Evolutionary conservation across 257 asterid species (phyloP), one percentile per base, ranked within the genome.

Genomic region (Nicotiana noctiflora): DNA sequence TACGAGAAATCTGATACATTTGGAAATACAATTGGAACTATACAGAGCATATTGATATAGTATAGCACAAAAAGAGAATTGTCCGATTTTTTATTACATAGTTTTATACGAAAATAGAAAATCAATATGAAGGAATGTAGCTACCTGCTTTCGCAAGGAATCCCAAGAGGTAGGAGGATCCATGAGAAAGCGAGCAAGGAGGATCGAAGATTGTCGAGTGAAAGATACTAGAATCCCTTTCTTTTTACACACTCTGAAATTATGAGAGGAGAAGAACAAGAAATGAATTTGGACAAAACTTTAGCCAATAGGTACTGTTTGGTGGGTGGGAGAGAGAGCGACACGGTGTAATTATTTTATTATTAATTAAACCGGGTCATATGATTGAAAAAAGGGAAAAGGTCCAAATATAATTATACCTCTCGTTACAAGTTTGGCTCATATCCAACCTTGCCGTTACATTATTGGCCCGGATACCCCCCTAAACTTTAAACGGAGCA

Each of bases 151-250:
- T 34, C 98, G 96, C 90, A 94, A 87, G 82, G 98, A 90, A 84
- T 94, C 98, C 98, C 98, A 94, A 34, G 98, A 91, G 86, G 80
- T 83, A 17, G 96, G 91, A 82, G 94, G 95, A 90, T 94, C 98
- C 95, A 89, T 92, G 70, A 52, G 79, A 51, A 60, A 61, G 49
- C 18, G 59, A 72, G 40, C 77, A 72, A 72, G 60, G 60, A 68
- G 29, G 53, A 67, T 67, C 53, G 17, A 34, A 65, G 52, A 65
- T 17, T 19, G 53, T 14, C 5, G 15, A 40, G 23, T 68, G 57
- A 56, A 68, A 68, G 77, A 40, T 68, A 10, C 77, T 68, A 40
- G 19, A 68, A 68, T 68, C 32, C n/a, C 77, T 68, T 40, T 68
- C 23, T 55, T 55, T 15, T 17, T 52, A 17, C 19, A 52, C n/a